These are phyloP conservation scores for Candida piceae DNA, from an alignment of 805 yeast species.

Conservation along the genomic window DNA sequence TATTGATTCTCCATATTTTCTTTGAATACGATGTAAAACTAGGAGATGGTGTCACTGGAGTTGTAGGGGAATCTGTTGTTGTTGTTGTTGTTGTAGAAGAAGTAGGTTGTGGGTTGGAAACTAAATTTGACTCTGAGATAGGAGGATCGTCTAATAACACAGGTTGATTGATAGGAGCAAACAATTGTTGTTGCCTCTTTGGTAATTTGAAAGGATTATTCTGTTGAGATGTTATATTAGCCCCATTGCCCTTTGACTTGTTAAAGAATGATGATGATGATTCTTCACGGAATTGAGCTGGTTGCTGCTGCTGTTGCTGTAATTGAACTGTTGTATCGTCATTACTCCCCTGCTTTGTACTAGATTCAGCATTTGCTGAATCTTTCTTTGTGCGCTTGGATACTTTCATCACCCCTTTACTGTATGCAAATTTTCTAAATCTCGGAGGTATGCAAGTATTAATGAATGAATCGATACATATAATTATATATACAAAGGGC, in stretches of 20 bases:
- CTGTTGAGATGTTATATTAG: neutral
- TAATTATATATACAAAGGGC: no score
- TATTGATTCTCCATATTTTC: conserved; percentile 27
- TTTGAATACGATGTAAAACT: conserved; percentile 13
- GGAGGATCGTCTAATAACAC: neutral
- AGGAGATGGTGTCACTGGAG: neutral
- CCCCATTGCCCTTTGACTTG: neutral
- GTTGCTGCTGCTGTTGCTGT: neutral
- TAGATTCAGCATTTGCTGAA: neutral
- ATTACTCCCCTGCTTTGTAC: neutral
- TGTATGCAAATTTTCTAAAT: no score
- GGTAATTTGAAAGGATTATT: conserved; percentile 9
- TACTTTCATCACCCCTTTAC: conserved; percentile 4
- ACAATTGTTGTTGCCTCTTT: conserved; percentile 8
- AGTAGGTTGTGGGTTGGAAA: no score
- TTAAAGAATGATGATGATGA: neutral
- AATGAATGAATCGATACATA: no score
- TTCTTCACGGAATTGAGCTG: neutral
- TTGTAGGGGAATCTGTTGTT: no score
- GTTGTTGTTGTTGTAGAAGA: no score
- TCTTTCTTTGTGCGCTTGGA: conserved; percentile 5
- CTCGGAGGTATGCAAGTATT: no score
- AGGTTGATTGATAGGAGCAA: conserved; percentile 3
- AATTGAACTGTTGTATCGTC: neutral
- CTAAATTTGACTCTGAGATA: no score